Evolutionary conservation across 148 eudicot species (phyloP), one percentile per base, ranked within the genome.

Genomic region (Chenopodium suecicum): DNA sequence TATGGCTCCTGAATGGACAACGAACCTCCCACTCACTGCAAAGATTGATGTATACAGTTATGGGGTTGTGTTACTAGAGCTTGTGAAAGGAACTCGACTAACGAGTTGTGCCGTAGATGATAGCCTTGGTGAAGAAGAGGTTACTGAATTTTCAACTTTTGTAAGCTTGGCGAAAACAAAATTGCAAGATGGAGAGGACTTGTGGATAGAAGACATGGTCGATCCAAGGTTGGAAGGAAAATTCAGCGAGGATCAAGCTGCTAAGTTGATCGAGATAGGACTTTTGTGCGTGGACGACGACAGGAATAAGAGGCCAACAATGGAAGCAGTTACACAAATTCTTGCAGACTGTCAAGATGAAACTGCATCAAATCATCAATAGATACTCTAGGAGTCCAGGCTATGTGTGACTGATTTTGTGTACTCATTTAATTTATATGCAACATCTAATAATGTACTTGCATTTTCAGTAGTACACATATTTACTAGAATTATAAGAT

Each of bases 261-360:
- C 70, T 10, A 66, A 67, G 37, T 63, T 92, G 90, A 82, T 89
- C 19, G 79, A 80, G n/a, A 73, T 84, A 0, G 91, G 95, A 29
- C 9, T 92, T 72, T 78, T 84, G 5, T 89, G 91, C 50, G 81
- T 88, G 47, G 88, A 86, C 58, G 93, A 90, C 54, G 90, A 92
- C 79, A 82, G 91, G 64, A 88, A 72, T 78, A 87, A 83, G 85
- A 82, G 92, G 58, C 91, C 92, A 29, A 81, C 90, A 7, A 92
- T 92, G 91, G 90, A 88, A 75, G 79, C 86, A 22, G 87, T 89
- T 4, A 85, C 84, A 31, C 90, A 85, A 60, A 75, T 79, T 73
- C 77, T 92, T 50, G 60, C 83, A 5, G 90, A 88, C 10, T 89
- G 85, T 83, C 87, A 90, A 71, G 88, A 50, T 10, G 12, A 50